A percentile compares a stretch with the other conserved stretches of the same genome.
Evolutionary conservation across 257 asterid species (phyloP).

Genomic region (Orobanche coerulescens): DNA sequence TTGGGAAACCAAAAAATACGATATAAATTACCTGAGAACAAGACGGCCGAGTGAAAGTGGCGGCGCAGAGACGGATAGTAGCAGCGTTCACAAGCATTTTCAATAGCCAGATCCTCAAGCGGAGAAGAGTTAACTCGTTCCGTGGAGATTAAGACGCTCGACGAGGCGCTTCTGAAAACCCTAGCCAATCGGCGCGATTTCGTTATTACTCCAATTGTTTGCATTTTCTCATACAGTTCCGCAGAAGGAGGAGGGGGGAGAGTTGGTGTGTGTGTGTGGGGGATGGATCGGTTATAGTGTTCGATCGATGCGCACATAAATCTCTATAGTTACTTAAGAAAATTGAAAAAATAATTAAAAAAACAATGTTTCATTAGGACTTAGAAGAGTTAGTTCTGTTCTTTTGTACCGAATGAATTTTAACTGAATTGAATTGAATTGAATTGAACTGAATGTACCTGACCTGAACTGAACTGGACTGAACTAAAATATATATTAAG

Average conservation of each 20-base stretch:
- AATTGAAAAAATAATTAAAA: too few relatives aligned
- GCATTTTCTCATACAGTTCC: constrained; percentile 33
- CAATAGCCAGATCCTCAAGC: constrained; percentile 14
- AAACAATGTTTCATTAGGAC: too few relatives aligned
- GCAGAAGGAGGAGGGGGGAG: background rate
- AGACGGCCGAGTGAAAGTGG: constrained; percentile 24
- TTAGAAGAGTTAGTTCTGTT: too few relatives aligned
- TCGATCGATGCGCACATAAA: too few relatives aligned
- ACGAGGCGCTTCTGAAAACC: constrained; percentile 29
- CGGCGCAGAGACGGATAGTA: constrained; percentile 22
- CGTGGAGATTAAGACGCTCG: constrained; percentile 25
- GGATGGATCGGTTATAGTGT: too few relatives aligned
- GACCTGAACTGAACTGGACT: too few relatives aligned
- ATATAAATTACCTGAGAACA: constrained; percentile 27
- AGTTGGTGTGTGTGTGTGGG: background rate
- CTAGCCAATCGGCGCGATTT: constrained; percentile 33
- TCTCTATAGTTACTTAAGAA: too few relatives aligned
- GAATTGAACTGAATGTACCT: too few relatives aligned
- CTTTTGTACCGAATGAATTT: too few relatives aligned
- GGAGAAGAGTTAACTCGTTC: constrained; percentile 18
- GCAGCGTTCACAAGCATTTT: constrained; percentile 16
- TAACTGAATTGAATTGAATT: too few relatives aligned
- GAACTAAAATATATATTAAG: too few relatives aligned
- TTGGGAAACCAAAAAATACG: background rate
- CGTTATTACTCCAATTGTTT: constrained; percentile 23